A percentile compares a stretch with the other conserved stretches of the same genome.
phyloP scores from a whole-genome alignment of 2,329 filamentous ascomycete genomes.

The Blastomyces parvus region DNA sequence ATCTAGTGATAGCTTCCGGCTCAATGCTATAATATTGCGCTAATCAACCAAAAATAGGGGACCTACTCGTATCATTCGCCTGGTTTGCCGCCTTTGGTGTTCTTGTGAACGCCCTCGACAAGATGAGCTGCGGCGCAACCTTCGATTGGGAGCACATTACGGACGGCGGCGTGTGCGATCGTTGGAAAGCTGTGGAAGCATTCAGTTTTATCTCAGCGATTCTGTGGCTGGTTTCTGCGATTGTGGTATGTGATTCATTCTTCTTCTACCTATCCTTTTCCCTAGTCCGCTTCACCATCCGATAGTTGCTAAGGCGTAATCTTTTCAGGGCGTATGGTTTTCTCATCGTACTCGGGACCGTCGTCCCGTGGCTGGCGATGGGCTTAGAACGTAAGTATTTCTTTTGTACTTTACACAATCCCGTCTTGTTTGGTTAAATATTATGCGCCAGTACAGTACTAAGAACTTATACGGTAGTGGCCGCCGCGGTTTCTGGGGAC shows the following conservation, averaged over 20 bases:
- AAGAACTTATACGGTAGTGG: neutral
- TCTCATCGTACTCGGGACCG: slow-evolving; percentile 14
- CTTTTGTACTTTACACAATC: slow-evolving; percentile 21
- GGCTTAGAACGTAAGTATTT: slow-evolving; percentile 4
- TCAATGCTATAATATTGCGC: neutral
- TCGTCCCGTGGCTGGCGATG: slow-evolving; percentile 14
- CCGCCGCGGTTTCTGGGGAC: slow-evolving; percentile 26
- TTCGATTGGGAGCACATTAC: slow-evolving; percentile 53
- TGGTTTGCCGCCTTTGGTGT: slow-evolving; percentile 65
- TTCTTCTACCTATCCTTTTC: neutral
- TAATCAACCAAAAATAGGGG: slow-evolving; percentile 35
- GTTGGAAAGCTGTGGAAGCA: slow-evolving; percentile 61
- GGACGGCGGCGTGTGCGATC: slow-evolving; percentile 47
- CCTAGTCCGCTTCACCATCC: neutral
- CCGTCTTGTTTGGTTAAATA: neutral
- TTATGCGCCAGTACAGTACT: neutral
- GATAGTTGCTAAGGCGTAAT: neutral
- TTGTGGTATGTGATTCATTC: slow-evolving; percentile 37
- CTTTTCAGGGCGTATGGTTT: slow-evolving; percentile 16
- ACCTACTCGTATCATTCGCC: slow-evolving; percentile 57
- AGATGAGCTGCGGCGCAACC: slow-evolving; percentile 45
- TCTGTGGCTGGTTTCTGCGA: slow-evolving; percentile 57
- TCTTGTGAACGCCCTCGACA: slow-evolving; percentile 48
- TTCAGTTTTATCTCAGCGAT: slow-evolving; percentile 64
- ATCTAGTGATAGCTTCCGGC: neutral